Percentiles rank a stretch among this genome's conserved stretches.
Evolutionary conservation across 352 stramenopile species (phyloP).

Genomic region (Phytophthora multivora): DNA sequence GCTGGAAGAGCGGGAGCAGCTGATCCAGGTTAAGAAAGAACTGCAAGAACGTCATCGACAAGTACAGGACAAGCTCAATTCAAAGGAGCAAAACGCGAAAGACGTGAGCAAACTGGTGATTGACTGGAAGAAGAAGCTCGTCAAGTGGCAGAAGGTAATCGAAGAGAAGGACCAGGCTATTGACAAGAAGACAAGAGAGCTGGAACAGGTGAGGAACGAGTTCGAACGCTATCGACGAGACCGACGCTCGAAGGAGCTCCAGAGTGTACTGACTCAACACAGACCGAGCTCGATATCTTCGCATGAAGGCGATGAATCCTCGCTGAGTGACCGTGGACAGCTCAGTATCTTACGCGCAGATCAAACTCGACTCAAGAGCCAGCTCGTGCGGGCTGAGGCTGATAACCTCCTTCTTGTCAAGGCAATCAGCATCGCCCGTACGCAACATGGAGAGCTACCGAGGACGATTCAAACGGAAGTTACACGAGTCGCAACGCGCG

Average conservation of each 20-base stretch:
- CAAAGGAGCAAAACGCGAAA: conserved; percentile 29
- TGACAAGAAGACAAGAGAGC: conserved; percentile 32
- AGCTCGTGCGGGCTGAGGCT: conserved; percentile 61
- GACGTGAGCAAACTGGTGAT: conserved; percentile 42
- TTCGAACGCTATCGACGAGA: conserved; percentile 39
- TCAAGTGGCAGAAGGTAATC: conserved; percentile 51
- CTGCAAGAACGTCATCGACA: conserved; percentile 25
- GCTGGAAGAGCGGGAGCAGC: conserved; percentile 36
- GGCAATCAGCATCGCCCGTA: conserved; percentile 61
- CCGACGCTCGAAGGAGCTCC: conserved; percentile 40
- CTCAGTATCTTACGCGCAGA: conserved; percentile 54
- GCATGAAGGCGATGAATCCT: conserved; percentile 8
- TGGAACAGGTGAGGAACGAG: conserved; percentile 30
- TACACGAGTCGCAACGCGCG: conserved; percentile 51
- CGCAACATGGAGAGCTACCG: conserved; percentile 60
- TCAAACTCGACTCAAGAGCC: conserved; percentile 54
- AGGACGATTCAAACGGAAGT: conserved; percentile 58
- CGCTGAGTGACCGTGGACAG: conserved; percentile 26
- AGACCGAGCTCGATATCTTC: neutral
- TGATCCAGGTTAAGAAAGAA: conserved; percentile 33
- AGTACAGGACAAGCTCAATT: conserved; percentile 31
- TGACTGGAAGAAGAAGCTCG: conserved; percentile 63
- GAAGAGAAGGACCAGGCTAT: conserved; percentile 50
- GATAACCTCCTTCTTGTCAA: conserved; percentile 72
- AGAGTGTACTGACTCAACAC: conserved; percentile 32